These are phyloP conservation scores for Colletotrichum paranaense DNA, from an alignment of 2,329 filamentous ascomycete species.

Conservation along the genomic window DNA sequence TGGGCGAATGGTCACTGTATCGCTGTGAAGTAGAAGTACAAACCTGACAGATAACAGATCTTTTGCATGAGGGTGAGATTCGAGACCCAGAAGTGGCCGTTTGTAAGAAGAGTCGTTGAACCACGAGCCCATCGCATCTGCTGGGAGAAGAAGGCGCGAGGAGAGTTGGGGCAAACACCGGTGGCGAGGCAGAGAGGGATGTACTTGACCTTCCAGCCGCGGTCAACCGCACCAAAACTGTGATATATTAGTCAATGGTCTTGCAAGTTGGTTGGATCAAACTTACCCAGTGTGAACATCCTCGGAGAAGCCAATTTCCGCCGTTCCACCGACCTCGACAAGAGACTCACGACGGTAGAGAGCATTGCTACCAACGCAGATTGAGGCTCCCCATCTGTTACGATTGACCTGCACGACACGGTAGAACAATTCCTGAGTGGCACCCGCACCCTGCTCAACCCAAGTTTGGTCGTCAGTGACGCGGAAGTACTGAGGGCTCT, in stretches of 20 bases:
- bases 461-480: conserved; percentile 52
- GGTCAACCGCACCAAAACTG: conserved; percentile 52
- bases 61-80: conserved; percentile 52
- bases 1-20: too few relatives aligned
- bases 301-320: conserved; percentile 55
- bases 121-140: conserved; percentile 57
- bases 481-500: conserved; percentile 55
- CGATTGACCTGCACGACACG: conserved; percentile 55
- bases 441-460: conserved; percentile 56
- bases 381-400: conserved; percentile 52
- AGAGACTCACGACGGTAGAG: conserved; percentile 52
- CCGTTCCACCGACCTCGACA: conserved; percentile 53
- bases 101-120: conserved; percentile 52
- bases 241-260: background rate
- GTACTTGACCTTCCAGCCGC: conserved; percentile 55
- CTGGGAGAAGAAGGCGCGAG: conserved; percentile 54
- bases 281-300: conserved; percentile 55
- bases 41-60: conserved; percentile 53
- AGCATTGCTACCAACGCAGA: conserved; percentile 55
- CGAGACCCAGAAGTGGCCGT: conserved; percentile 53
- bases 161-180: conserved; percentile 55
- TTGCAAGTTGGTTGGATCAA: background rate
- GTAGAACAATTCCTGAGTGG: conserved; percentile 55
- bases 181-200: conserved; percentile 53
- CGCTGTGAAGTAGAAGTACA: rapidly evolving